Conservation (phyloP, 768 basidiomycete genomes). For the Pulveroboletus sp. region DNA sequence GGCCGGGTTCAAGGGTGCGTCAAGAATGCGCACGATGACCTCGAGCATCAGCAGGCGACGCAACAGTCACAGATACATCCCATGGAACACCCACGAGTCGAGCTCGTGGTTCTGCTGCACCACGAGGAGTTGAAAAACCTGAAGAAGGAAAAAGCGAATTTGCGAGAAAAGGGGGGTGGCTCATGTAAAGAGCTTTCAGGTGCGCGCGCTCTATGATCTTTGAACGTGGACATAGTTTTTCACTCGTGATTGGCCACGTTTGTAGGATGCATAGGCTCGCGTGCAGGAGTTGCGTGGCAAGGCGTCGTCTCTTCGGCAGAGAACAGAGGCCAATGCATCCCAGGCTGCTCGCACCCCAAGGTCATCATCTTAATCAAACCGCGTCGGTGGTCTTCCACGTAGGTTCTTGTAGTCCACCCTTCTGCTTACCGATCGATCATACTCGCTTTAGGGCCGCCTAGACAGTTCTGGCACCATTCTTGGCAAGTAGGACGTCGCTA, state of each 20-base stretch:
- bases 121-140: constrained; percentile 17
- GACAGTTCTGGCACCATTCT: constrained; percentile 93
- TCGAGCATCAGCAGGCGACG: constrained; percentile 44
- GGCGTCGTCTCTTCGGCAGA: constrained; percentile 63
- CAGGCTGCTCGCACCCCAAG: constrained; percentile 83
- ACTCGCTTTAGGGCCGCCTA: no score
- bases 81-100: neutral
- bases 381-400: constrained; percentile 93
- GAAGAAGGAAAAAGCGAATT: constrained; percentile 12
- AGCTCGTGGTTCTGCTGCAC: constrained; percentile 11
- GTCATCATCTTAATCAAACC: constrained; percentile 68
- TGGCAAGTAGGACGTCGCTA: constrained; percentile 93
- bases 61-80: constrained; percentile 55
- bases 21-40: constrained; percentile 45
- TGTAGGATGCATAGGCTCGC: constrained; percentile 36
- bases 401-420: constrained; percentile 25
- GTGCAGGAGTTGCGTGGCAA: constrained; percentile 51
- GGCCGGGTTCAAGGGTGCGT: constrained; percentile 48
- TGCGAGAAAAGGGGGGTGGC: constrained; percentile 41
- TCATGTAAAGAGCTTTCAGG: constrained; percentile 50
- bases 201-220: constrained; percentile 24
- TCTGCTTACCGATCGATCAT: neutral
- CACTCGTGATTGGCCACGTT: neutral
- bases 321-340: constrained; percentile 82
- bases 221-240: neutral